These are phyloP conservation scores for Cetradonia linearis DNA, from an alignment of 495 filamentous ascomycete genomes.

Conservation along the genomic window DNA sequence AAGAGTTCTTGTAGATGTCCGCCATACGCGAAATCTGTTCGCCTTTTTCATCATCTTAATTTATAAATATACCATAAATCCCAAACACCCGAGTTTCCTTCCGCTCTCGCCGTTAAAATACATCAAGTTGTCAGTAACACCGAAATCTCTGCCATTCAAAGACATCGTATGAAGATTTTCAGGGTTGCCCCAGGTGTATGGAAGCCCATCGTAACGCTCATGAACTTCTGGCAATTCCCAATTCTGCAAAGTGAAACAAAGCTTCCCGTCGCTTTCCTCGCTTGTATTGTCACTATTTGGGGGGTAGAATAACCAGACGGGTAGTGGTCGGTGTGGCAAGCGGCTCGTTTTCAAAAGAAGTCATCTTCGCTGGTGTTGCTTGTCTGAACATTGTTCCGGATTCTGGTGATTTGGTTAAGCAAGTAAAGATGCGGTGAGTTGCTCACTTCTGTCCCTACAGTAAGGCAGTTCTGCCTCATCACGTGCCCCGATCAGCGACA, in stretches of 20 bases:
- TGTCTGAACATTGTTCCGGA: neutral
- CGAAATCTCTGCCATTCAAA: neutral
- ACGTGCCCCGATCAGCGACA: too few relatives aligned
- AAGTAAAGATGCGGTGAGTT: too few relatives aligned
- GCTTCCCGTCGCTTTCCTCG: too few relatives aligned
- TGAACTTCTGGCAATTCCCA: neutral
- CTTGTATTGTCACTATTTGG: neutral
- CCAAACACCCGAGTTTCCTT: neutral
- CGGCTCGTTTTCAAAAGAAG: neutral
- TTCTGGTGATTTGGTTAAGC: too few relatives aligned
- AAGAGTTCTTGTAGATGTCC: slow-evolving; percentile 5
- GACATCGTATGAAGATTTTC: neutral
- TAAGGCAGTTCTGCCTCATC: too few relatives aligned
- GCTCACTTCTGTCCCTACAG: too few relatives aligned
- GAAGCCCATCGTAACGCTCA: neutral
- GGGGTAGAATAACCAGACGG: neutral
- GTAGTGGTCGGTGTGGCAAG: neutral
- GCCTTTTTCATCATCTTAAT: slow-evolving; percentile 15
- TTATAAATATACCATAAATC: slow-evolving; percentile 17
- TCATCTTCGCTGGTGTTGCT: neutral
- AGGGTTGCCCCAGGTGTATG: neutral
- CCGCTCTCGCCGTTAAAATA: neutral
- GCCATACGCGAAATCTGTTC: slow-evolving; percentile 8
- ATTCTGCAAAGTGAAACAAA: neutral
- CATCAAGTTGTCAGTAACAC: neutral